Percentiles rank a stretch among this genome's conserved stretches.
phyloP scores from a whole-genome alignment of 2,329 filamentous ascomycete species.

The Monosporascus cannonballus region DNA sequence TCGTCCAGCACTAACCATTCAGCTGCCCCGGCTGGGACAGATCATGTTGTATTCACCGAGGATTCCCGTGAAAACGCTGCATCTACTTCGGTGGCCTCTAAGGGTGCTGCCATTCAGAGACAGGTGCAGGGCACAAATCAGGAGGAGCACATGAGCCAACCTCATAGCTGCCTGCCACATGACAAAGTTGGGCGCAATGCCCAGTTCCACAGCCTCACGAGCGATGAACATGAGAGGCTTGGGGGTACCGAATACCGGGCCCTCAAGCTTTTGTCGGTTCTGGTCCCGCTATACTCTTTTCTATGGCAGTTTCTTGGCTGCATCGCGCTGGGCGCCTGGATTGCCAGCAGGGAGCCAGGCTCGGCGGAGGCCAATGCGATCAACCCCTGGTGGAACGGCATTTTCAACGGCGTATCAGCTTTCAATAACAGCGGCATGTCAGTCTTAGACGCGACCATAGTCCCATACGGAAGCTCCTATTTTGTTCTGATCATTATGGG shows the following conservation, averaged over 20 bases:
- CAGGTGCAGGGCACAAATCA: conserved; percentile 8
- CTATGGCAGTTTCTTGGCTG: conserved; percentile 39
- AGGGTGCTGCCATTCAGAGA: conserved; percentile 9
- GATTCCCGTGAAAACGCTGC: conserved; percentile 5
- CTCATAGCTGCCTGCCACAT: conserved; percentile 27
- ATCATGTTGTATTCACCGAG: conserved; percentile 19
- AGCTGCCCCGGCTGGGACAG: conserved; percentile 2
- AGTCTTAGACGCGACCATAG: conserved; percentile 60
- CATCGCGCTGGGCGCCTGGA: conserved; percentile 50
- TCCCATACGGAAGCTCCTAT: conserved; percentile 48
- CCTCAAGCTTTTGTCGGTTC: conserved; percentile 49
- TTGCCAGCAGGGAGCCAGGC: conserved; percentile 43
- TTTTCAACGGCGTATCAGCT: conserved; percentile 61
- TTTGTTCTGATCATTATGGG: conserved; percentile 49
- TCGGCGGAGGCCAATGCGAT: conserved; percentile 49
- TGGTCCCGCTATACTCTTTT: conserved; percentile 56
- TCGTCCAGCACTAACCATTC: background rate
- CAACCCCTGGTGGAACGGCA: conserved; percentile 62
- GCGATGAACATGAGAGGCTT: conserved; percentile 37
- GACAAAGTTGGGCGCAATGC: conserved; percentile 30
- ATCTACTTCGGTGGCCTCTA: conserved; percentile 14
- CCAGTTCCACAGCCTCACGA: conserved; percentile 21
- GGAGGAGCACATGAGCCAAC: conserved; percentile 1
- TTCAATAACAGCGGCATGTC: conserved; percentile 71
- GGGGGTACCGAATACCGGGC: conserved; percentile 61